Evolutionary conservation across 2,329 filamentous ascomycete species (phyloP), one percentile per base, ranked within the genome.

Genomic region (Epichloe gansuensis): DNA sequence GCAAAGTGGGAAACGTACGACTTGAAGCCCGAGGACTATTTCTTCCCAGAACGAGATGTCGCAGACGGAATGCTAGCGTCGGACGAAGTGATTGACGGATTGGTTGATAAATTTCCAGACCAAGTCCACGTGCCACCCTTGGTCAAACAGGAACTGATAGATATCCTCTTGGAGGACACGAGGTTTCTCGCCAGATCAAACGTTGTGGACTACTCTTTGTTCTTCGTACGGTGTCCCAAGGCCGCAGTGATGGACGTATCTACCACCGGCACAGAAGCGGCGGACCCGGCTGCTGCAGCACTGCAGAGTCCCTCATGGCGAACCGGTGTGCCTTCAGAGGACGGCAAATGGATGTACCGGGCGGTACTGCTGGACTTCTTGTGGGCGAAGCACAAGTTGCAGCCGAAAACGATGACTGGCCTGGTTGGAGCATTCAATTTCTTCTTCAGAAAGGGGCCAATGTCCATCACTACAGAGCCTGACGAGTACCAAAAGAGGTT

Each of bases 201-300:
- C 56, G 82, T 82, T 0, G 83, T 89, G 0, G 86, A 89, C 63
- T 90, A 89, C 66, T 88, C 84, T 0, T 74, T 89, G 2, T 88
- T 89, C 60, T 67, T 89, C 0, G 78, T 88, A 1, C 76, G 85
- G 0, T 64, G 61, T 21, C 65, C 66, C 2, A 45, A 38, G 38
- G 41, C 25, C 21, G 21, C 23, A 21, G 9, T 28, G 55, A 55
- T 11, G 56, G 55, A 48, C 15, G 13, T n/a, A 21, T 39, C 39
- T 13, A 15, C 43, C 21, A 15, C 25, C 3, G 44, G 17, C 17
- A 17, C 17, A 23, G 25, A 51, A 12, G 46, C 7, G 4, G 38
- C 25, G 11, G 37, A 45, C 4, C 57, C 37, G 25, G 55, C 52
- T 28, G 44, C 52, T 12, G 51, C 47, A 5, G 51, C 46, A 3